phyloP scores from a whole-genome alignment of 176 grass and related monocot genomes.

The Zoysia japonica region DNA sequence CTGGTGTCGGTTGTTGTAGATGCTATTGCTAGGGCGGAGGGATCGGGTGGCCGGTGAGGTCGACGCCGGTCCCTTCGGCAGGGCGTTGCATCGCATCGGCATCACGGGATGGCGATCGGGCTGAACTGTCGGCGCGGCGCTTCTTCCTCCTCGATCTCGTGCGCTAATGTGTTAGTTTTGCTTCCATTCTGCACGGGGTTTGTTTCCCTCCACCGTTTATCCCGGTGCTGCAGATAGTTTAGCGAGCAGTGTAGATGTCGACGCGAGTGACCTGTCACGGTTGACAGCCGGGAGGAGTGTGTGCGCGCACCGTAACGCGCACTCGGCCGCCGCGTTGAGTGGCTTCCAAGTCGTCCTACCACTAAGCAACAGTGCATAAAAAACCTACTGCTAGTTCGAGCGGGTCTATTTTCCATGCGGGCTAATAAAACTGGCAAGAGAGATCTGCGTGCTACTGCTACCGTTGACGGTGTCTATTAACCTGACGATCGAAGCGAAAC shows the following conservation, averaged over 20 bases:
- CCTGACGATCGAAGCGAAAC: background rate
- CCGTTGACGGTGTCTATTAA: background rate
- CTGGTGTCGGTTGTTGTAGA: background rate
- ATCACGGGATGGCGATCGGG: constrained; percentile 37
- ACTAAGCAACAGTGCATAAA: background rate
- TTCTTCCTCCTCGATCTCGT: background rate
- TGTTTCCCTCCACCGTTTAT: background rate
- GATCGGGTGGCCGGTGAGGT: background rate
- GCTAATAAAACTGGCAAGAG: background rate
- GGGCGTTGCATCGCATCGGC: background rate
- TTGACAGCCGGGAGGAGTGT: background rate
- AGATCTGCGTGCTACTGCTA: background rate
- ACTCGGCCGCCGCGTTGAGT: constrained; percentile 8
- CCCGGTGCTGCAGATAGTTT: background rate
- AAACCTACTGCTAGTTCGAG: background rate
- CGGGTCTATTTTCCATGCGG: background rate
- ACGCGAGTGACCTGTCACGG: background rate
- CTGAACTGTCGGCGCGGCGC: background rate
- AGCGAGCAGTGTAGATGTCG: background rate
- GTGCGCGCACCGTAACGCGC: background rate
- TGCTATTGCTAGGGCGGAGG: too few relatives aligned
- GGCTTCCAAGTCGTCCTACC: background rate
- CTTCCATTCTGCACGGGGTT: background rate
- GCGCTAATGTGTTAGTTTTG: background rate
- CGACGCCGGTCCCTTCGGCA: background rate